Conservation (phyloP, 1,139 yeast genomes). For the Yamadazyma buinensis region DNA sequence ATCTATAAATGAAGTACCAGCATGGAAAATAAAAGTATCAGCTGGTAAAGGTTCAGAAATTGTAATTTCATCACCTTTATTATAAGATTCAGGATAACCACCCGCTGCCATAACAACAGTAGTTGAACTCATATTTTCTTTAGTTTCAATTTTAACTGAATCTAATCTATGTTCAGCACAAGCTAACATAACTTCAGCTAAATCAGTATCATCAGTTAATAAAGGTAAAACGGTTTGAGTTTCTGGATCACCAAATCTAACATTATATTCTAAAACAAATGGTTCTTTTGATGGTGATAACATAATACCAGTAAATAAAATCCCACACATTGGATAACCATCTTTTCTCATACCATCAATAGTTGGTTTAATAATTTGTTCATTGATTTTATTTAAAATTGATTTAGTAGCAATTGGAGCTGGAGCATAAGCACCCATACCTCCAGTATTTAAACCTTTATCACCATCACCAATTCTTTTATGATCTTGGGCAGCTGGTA, state of each 20-base stretch:
- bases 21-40: constrained; percentile 81
- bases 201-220: constrained; percentile 76
- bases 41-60: constrained; percentile 42
- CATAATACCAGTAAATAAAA: constrained; percentile 96
- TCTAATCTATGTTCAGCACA: constrained; percentile 95
- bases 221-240: constrained; percentile 94
- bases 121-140: constrained; percentile 65
- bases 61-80: constrained; percentile 81
- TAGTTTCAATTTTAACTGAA: constrained; percentile 64
- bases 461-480: constrained; percentile 94
- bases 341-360: constrained; percentile 96
- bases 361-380: constrained; percentile 78
- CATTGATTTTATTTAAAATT: constrained; percentile 65
- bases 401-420: constrained; percentile 85
- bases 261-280: constrained; percentile 93
- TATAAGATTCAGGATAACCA: constrained; percentile 89
- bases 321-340: constrained; percentile 93
- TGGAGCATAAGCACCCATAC: constrained; percentile 99
- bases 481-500: constrained; percentile 98
- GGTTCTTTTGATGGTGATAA: constrained; percentile 77
- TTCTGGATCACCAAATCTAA: constrained; percentile 98
- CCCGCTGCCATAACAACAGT: constrained; percentile 97
- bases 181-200: constrained; percentile 89
- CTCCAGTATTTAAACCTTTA: constrained; percentile 94
- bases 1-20: constrained; percentile 68